These are phyloP conservation scores for Termitomyces sp. DNA, from an alignment of 768 basidiomycete species.

Conservation along the genomic window DNA sequence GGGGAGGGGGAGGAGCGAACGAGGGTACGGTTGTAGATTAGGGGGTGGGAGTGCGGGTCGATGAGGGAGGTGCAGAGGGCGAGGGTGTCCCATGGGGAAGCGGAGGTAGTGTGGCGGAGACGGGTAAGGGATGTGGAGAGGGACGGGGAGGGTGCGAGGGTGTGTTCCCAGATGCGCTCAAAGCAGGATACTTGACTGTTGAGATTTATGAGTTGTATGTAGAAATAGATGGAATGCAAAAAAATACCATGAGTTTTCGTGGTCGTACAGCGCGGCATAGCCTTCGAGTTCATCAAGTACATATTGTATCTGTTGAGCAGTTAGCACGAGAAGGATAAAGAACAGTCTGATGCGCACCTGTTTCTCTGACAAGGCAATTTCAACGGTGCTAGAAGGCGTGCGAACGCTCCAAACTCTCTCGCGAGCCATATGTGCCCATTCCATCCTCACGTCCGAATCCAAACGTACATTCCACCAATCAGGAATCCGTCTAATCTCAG, in stretches of 20 bases:
- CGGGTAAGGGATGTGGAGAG: slow-evolving; percentile 12
- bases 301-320: slow-evolving; percentile 34
- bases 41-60: slow-evolving; percentile 35
- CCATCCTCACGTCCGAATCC: slow-evolving; percentile 20
- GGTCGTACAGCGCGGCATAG: slow-evolving; percentile 39
- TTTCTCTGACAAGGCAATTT: slow-evolving; percentile 30
- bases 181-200: slow-evolving; percentile 53
- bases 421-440: slow-evolving; percentile 29
- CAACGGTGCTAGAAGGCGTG: slow-evolving; percentile 28
- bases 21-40: slow-evolving; percentile 38
- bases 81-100: slow-evolving; percentile 11
- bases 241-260: slow-evolving; percentile 31
- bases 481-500: slow-evolving; percentile 32
- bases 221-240: neutral
- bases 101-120: slow-evolving; percentile 13
- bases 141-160: slow-evolving; percentile 17
- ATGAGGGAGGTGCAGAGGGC: slow-evolving; percentile 26
- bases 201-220: neutral
- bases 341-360: slow-evolving; percentile 29
- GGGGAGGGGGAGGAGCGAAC: slow-evolving; percentile 18
- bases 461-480: slow-evolving; percentile 38
- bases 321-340: neutral
- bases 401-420: slow-evolving; percentile 27
- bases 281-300: slow-evolving; percentile 46
- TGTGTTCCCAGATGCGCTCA: slow-evolving; percentile 51